A percentile compares a stretch with the other conserved stretches of the same genome.
Conservation (phyloP, 2,329 filamentous ascomycete genomes). For the Penicillium olsonii region DNA sequence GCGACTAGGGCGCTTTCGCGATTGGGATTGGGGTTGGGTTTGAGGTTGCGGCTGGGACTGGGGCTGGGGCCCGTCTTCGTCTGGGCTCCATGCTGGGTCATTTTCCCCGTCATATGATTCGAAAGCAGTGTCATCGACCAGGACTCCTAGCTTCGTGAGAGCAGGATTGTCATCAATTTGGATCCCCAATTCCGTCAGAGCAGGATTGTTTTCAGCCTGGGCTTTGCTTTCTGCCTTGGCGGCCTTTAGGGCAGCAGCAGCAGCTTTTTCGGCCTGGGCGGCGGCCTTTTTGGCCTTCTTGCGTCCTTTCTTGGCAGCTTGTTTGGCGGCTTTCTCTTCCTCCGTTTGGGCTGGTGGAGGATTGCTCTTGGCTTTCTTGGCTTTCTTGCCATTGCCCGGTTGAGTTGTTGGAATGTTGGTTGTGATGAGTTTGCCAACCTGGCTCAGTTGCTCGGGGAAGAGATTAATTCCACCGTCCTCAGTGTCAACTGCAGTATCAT, state of each 20-base stretch:
- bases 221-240: conserved; percentile 1
- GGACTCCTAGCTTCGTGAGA: conserved; percentile 25
- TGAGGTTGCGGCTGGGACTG: too few species aligned
- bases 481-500: conserved; percentile 6
- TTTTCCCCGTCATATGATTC: not conserved
- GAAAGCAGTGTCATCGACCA: conserved; percentile 17
- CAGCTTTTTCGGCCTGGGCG: not conserved
- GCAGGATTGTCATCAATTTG: conserved; percentile 14
- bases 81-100: not conserved
- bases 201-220: conserved; percentile 13
- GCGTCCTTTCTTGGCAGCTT: conserved; percentile 12
- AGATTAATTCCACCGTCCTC: conserved; percentile 21
- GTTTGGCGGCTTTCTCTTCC: not conserved
- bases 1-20: too few species aligned
- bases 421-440: not conserved
- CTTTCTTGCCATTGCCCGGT: conserved; percentile 2
- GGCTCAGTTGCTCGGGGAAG: not conserved
- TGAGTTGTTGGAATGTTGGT: not conserved
- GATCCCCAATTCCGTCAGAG: too few species aligned
- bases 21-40: too few species aligned
- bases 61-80: not conserved
- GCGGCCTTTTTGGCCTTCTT: conserved; percentile 18
- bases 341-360: not conserved
- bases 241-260: not conserved
- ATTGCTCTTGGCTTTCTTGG: conserved; percentile 1